Conservation (phyloP, 2,329 filamentous ascomycete genomes). For the Diaporthe sp. region DNA sequence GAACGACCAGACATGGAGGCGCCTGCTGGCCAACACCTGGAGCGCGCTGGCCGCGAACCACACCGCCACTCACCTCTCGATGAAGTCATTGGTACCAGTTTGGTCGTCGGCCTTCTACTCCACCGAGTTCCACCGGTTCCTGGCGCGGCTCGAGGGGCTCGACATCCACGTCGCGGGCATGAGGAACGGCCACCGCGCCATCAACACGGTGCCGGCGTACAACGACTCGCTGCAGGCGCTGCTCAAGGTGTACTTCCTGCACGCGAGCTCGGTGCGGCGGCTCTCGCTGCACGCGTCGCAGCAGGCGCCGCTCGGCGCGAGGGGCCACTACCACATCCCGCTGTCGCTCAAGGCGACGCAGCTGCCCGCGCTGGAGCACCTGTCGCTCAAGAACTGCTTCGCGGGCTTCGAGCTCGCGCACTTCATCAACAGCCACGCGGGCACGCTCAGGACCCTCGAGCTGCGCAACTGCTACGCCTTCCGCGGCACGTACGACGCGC, state of each 20-base stretch:
- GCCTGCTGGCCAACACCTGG: conserved; percentile 40
- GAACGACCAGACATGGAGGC: conserved; percentile 39
- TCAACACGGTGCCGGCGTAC: conserved; percentile 41
- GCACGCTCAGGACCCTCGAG: conserved; percentile 36
- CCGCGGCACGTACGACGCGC: conserved; percentile 31
- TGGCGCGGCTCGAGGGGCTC: conserved; percentile 36
- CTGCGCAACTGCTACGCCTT: conserved; percentile 41
- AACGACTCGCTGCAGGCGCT: conserved; percentile 40
- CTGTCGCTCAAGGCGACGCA: conserved; percentile 41
- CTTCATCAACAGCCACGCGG: conserved; percentile 39
- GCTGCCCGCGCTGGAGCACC: conserved; percentile 37
- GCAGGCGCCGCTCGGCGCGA: conserved; percentile 38
- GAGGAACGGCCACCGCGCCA: conserved; percentile 38
- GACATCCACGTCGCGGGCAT: conserved; percentile 37
- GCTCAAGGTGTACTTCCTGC: conserved; percentile 40
- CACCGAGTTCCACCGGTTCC: conserved; percentile 25
- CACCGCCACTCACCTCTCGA: conserved; percentile 31
- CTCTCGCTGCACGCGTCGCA: conserved; percentile 40
- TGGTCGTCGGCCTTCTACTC: conserved; percentile 40
- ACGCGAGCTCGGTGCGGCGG: conserved; percentile 35
- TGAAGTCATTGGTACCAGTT: conserved; percentile 36
- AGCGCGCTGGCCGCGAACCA: conserved; percentile 37
- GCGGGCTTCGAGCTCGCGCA: conserved; percentile 41
- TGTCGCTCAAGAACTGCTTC: conserved; percentile 40
- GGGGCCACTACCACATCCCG: conserved; percentile 40